Conservation (phyloP, 805 yeast genomes). For the Saturnispora bothae region DNA sequence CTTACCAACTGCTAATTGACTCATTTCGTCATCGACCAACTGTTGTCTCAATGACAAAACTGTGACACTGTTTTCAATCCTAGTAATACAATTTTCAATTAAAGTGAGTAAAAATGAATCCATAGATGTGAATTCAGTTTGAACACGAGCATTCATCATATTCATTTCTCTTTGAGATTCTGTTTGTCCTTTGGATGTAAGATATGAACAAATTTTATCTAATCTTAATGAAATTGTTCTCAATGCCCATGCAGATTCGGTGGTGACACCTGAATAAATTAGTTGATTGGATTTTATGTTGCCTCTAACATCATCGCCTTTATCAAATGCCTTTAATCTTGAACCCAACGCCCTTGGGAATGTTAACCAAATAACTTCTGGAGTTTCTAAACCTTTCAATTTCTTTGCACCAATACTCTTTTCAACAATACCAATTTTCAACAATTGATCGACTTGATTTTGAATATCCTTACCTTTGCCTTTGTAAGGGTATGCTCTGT, state of each 20-base stretch:
- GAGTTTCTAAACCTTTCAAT: slow-evolving; percentile 88
- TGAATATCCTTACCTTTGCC: slow-evolving; percentile 36
- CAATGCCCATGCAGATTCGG: slow-evolving; percentile 28
- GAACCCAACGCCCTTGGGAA: slow-evolving; percentile 59
- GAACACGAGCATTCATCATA: slow-evolving; percentile 10
- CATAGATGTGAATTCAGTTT: slow-evolving; percentile 7
- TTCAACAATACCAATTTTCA: slow-evolving; percentile 58
- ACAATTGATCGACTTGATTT: slow-evolving; percentile 52
- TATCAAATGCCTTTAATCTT: slow-evolving; percentile 38
- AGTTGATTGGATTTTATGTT: slow-evolving; percentile 17
- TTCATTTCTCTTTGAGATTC: background rate
- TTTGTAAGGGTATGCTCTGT: slow-evolving; percentile 34
- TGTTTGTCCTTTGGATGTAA: slow-evolving; percentile 32
- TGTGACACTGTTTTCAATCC: slow-evolving; percentile 54
- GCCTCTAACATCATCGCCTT: slow-evolving; percentile 22
- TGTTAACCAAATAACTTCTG: slow-evolving; percentile 71
- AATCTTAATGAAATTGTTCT: slow-evolving; percentile 45
- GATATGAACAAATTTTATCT: slow-evolving; percentile 44
- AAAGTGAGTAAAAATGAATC: slow-evolving; percentile 40
- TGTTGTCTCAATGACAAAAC: slow-evolving; percentile 30
- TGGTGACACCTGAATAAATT: slow-evolving; percentile 22
- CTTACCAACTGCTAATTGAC: background rate
- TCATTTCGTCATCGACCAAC: slow-evolving; percentile 2
- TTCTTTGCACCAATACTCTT: slow-evolving; percentile 75
- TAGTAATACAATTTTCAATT: slow-evolving; percentile 54